Conservation (phyloP, 768 basidiomycete genomes). For the Phlebiopsis gigantea region DNA sequence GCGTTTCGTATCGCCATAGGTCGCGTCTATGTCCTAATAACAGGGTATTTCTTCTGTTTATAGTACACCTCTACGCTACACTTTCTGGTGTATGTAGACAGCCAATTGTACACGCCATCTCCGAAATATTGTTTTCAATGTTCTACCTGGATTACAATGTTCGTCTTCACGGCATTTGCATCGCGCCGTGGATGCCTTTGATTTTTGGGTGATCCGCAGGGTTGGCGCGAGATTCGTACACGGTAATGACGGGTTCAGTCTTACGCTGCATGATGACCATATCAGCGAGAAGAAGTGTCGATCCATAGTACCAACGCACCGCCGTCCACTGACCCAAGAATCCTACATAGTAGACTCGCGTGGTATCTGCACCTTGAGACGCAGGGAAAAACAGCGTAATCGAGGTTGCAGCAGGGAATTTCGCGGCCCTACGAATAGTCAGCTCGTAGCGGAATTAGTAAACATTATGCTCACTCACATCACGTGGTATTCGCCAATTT, state of each 20-base stretch:
- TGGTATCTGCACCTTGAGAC: conserved; percentile 73
- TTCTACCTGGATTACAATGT: too few relatives aligned
- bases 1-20: neutral
- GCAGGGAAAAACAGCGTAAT: conserved; percentile 81
- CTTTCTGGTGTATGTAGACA: neutral
- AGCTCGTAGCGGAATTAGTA: neutral
- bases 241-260: conserved; percentile 70
- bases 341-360: conserved; percentile 78
- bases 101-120: neutral
- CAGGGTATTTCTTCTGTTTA: neutral
- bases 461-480: conserved; percentile 50
- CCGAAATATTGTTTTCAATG: neutral
- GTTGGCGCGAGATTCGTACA: conserved; percentile 87
- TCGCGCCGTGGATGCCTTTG: conserved; percentile 63
- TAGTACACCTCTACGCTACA: neutral
- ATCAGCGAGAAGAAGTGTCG: neutral
- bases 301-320: too few relatives aligned
- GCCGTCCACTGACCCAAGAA: conserved; percentile 80
- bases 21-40: neutral
- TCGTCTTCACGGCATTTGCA: neutral
- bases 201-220: conserved; percentile 86
- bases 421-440: conserved; percentile 55
- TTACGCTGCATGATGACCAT: conserved; percentile 49
- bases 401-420: conserved; percentile 78
- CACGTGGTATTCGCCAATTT: conserved; percentile 81